These are phyloP conservation scores for Aschersonia sp. DNA, from an alignment of 2,329 filamentous ascomycete species.

Conservation along the genomic window DNA sequence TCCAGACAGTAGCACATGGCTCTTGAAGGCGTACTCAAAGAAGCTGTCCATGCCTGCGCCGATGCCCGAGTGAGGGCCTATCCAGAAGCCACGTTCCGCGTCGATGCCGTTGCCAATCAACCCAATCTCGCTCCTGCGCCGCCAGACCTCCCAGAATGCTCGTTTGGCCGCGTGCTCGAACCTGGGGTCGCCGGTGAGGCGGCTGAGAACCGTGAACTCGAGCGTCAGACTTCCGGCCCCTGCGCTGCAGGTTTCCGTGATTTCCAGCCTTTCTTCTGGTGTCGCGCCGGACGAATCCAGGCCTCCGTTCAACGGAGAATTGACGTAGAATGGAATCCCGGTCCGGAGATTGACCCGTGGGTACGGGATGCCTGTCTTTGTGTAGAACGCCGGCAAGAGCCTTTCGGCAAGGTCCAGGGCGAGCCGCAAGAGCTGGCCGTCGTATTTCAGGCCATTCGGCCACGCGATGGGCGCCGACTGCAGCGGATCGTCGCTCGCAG, in stretches of 20 bases:
- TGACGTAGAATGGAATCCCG: constrained; percentile 83
- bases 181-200: constrained; percentile 71
- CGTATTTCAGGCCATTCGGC: constrained; percentile 66
- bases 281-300: constrained; percentile 12
- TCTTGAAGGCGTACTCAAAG: constrained; percentile 95
- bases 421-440: constrained; percentile 81
- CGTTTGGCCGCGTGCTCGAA: constrained; percentile 83
- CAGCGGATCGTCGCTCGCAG: constrained; percentile 22
- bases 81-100: constrained; percentile 81
- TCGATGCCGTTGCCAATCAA: constrained; percentile 87
- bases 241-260: constrained; percentile 92
- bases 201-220: constrained; percentile 81
- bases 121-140: constrained; percentile 67
- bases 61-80: constrained; percentile 79
- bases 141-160: constrained; percentile 97
- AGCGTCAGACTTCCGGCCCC: constrained; percentile 91
- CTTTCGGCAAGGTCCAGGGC: constrained; percentile 74
- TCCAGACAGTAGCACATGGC: constrained; percentile 77
- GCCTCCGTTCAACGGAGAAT: constrained; percentile 61
- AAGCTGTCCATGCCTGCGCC: constrained; percentile 96
- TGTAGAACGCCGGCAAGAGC: constrained; percentile 83
- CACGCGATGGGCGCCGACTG: constrained; percentile 47
- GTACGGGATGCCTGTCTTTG: constrained; percentile 81
- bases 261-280: constrained; percentile 40
- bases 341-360: constrained; percentile 83